A percentile compares a stretch with the other conserved stretches of the same genome.
phyloP scores from a whole-genome alignment of 805 yeast species.

The Ogataea haglerorum region DNA sequence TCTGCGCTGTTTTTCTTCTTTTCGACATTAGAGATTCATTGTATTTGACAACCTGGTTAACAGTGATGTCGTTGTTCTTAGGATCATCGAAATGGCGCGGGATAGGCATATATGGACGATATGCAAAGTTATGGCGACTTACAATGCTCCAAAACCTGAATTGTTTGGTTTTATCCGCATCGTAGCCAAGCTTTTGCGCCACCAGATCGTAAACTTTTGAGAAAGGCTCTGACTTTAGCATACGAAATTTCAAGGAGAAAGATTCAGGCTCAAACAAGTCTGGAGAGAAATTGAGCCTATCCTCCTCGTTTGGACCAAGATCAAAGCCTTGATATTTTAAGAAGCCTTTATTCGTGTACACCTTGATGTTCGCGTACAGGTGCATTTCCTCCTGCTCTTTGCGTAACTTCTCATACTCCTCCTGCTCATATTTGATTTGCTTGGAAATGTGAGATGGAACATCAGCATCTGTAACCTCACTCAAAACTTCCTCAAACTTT shows the following conservation, averaged over 20 bases:
- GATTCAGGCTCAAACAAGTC: slow-evolving; percentile 46
- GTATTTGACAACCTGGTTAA: slow-evolving; percentile 50
- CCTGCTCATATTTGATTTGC: slow-evolving; percentile 61
- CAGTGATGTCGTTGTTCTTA: slow-evolving; percentile 33
- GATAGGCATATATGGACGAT: slow-evolving; percentile 53
- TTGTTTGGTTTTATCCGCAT: slow-evolving; percentile 27
- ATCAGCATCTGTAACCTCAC: slow-evolving; percentile 49
- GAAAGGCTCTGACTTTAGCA: slow-evolving; percentile 55
- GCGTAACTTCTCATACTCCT: slow-evolving; percentile 49
- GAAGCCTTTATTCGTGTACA: slow-evolving; percentile 55
- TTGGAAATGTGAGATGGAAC: slow-evolving; percentile 68
- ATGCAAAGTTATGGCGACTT: slow-evolving; percentile 67
- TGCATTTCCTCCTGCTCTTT: slow-evolving; percentile 72
- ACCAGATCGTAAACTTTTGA: slow-evolving; percentile 48
- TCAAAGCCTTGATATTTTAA: slow-evolving; percentile 70
- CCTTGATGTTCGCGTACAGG: slow-evolving; percentile 52
- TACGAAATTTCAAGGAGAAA: slow-evolving; percentile 47
- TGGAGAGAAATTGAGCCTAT: slow-evolving; percentile 43
- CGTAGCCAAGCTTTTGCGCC: slow-evolving; percentile 39
- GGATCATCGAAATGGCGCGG: slow-evolving; percentile 25
- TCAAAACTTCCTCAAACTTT: slow-evolving; percentile 54
- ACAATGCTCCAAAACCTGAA: slow-evolving; percentile 64
- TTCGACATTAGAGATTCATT: slow-evolving; percentile 21
- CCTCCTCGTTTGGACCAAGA: slow-evolving; percentile 59
- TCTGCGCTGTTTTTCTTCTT: slow-evolving; percentile 41